Evolutionary conservation across 805 yeast genomes (phyloP), one percentile per base, ranked within the genome.

Genomic region (Pichia scutulata): DNA sequence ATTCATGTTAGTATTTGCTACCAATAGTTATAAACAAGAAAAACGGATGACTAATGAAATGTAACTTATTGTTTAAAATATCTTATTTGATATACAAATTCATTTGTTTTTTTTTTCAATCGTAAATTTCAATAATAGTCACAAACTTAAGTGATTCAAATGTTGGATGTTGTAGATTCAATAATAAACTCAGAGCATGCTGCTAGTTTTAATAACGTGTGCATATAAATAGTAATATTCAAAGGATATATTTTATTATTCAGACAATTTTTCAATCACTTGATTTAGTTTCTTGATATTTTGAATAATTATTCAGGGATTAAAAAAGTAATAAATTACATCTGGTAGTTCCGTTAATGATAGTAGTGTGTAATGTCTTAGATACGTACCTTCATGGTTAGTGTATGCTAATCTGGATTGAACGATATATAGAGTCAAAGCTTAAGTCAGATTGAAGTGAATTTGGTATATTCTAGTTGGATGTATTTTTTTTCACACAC

Each of bases 371-470:
- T 28, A 13, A 4, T 28, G 33, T 28, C 33, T 28, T 24, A 3
- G 5, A 16, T 41, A 60, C 62, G 45, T 60, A 57, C 63, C 63
- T 60, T 55, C 60, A 62, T 60, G 67, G 52, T 66, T 66, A 55
- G 53, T 59, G 56, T 45, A 44, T 52, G 53, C 54, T 49, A 46
- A 43, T 43, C 49, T 50, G 41, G 50, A 23, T 43, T 24, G 40
- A 41, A 49, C 48, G 52, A 44, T 49, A n/a, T 44, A 42, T 41
- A 37, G 24, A 41, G 23, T 10, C 28, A 16, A 16, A 22, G 6
- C 9, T 41, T 24, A 24, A 24, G n/a, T 14, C 16, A 7, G 24
- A 8, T n/a, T 4, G n/a, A 24, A n/a, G 18, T 22, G 8, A n/a
- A 23, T 23, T 5, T 24, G 26, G n/a, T 33, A n/a, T 33, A 12